Percentiles rank a stretch among this genome's conserved stretches.
These are phyloP conservation scores for Neckera pumila DNA, from an alignment of 225 moss, liverwort and hornwort species.

Conservation along the genomic window DNA sequence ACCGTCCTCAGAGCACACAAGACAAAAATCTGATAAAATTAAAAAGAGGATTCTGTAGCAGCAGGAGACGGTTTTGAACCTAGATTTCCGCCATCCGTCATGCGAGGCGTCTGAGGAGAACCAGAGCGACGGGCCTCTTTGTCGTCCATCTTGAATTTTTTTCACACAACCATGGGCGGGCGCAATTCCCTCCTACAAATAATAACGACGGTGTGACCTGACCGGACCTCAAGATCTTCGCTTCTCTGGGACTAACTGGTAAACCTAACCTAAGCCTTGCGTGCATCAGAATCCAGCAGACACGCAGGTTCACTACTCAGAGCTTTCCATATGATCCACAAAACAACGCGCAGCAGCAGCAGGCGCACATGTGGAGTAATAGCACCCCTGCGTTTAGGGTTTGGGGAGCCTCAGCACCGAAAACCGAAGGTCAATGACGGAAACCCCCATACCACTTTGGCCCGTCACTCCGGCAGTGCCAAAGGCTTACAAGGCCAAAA, in stretches of 20 bases:
- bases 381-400: neutral
- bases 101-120: slow-evolving; percentile 14
- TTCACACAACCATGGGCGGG: neutral
- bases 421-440: neutral
- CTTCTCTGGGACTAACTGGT: too few species aligned
- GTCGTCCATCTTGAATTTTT: slow-evolving; percentile 20
- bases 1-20: neutral
- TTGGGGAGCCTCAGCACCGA: neutral
- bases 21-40: neutral
- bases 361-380: neutral
- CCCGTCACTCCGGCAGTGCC: neutral
- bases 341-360: neutral
- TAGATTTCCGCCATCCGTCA: slow-evolving; percentile 34
- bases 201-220: neutral
- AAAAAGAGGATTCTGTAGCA: neutral
- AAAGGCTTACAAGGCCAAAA: neutral
- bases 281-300: neutral
- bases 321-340: neutral
- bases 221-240: neutral
- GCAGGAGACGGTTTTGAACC: neutral
- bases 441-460: neutral
- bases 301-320: neutral
- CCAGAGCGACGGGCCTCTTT: slow-evolving; percentile 7
- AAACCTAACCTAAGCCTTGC: neutral
- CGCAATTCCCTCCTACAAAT: neutral